A percentile compares a stretch with the other conserved stretches of the same genome.
Conservation (phyloP, 768 basidiomycete genomes). For the Tylopilus plumbeoviolaceoides region DNA sequence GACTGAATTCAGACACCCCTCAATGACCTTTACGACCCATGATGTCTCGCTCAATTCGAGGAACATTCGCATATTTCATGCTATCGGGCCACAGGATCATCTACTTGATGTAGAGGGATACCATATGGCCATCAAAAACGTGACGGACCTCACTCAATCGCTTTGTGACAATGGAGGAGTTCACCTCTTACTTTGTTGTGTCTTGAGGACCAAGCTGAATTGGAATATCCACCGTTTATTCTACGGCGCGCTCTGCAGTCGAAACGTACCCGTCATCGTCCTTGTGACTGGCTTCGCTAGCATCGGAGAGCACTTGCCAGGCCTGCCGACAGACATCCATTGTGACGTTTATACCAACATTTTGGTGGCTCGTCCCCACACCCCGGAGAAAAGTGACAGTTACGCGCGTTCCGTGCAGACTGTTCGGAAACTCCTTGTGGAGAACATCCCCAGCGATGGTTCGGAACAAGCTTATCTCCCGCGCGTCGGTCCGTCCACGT, state of each 20-base stretch:
- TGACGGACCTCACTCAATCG: neutral
- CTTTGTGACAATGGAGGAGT: neutral
- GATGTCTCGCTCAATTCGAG: neutral
- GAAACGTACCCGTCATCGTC: neutral
- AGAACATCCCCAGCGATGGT: neutral
- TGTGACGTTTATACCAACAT: neutral
- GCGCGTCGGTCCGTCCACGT: neutral
- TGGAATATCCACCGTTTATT: neutral
- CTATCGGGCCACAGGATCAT: neutral
- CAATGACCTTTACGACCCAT: neutral
- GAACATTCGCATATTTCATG: neutral
- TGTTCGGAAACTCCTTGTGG: neutral
- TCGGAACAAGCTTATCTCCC: neutral
- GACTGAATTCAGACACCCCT: neutral
- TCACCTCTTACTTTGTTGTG: neutral
- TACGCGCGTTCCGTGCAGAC: neutral
- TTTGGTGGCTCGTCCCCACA: neutral
- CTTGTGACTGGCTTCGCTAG: neutral
- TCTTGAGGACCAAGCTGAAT: neutral
- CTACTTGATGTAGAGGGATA: neutral
- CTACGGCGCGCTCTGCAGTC: neutral
- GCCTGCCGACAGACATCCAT: neutral
- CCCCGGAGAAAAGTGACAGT: neutral
- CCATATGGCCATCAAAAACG: neutral
- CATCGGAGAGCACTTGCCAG: too few species aligned